Percentiles rank a stretch among this genome's conserved stretches.
Conservation (phyloP, 352 stramenopile species). For the Pythium pyrilobum region DNA sequence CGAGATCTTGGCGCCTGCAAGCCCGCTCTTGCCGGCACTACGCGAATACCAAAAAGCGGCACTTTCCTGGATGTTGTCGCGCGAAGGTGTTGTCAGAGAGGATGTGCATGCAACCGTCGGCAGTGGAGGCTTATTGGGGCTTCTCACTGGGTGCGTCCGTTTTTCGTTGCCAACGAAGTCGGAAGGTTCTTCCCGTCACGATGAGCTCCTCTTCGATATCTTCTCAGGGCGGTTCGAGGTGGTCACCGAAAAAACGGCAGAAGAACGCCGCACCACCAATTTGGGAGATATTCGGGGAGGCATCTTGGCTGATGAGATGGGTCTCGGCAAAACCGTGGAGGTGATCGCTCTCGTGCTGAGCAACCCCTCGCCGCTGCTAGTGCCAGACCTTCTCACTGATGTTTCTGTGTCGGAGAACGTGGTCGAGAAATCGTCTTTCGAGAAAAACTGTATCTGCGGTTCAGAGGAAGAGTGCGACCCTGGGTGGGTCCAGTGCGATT, state of each 20-base stretch:
- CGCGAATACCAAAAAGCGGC: conserved; percentile 96
- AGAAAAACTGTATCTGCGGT: conserved; percentile 51
- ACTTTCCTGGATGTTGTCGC: conserved; percentile 90
- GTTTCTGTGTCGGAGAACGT: conserved; percentile 14
- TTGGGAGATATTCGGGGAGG: conserved; percentile 45
- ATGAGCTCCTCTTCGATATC: conserved; percentile 11
- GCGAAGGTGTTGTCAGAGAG: conserved; percentile 65
- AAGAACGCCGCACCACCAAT: too few species aligned
- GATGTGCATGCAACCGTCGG: background rate
- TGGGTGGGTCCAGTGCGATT: conserved; percentile 45
- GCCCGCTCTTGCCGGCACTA: conserved; percentile 76
- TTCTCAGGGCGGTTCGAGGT: background rate
- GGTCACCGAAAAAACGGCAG: too few species aligned
- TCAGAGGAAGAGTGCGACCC: conserved; percentile 24
- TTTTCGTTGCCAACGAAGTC: background rate
- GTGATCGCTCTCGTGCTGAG: conserved; percentile 58
- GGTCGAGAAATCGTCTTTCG: conserved; percentile 2
- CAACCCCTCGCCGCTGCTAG: conserved; percentile 19
- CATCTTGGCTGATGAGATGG: conserved; percentile 93
- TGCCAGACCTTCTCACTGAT: conserved; percentile 38
- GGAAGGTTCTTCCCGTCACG: background rate
- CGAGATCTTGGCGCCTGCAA: conserved; percentile 11
- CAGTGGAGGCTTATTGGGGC: background rate
- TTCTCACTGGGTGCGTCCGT: conserved; percentile 3
- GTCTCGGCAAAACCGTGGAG: conserved; percentile 84